Base-by-base conservation (phyloP, 1,284 basidiomycete species). In the Tilletia caries region DNA sequence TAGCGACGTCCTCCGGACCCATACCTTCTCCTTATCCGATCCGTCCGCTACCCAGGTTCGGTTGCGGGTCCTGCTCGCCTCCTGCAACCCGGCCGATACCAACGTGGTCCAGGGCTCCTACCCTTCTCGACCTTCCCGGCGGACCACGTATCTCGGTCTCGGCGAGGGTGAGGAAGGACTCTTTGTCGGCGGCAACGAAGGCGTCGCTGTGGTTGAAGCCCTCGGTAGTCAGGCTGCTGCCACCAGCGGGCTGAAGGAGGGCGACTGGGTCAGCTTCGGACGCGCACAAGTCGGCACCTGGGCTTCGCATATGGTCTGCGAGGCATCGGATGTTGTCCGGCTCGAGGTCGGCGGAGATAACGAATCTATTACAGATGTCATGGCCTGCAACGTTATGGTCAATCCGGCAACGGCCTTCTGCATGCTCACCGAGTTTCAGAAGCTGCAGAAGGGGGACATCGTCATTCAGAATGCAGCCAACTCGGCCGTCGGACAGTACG, bases 401-500 rank as follows among this genome's bases (percentile, higher is more conserved):
- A 93, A 93, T 76, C 91, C 91, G 2, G 87, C 91, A 0, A 92
- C 92, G 0, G 92, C 92, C 0, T 89, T 89, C 72, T 89, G 91
- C 76, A 91, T 93, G 89, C 86, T 93, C 5, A 86, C 86, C 41
- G 88, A 91, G 66, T 92, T 90, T 83, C 86, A 89, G 5, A 77
- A 86, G 33, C 86, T 92, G 54, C 75, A 87, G 67, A 84, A 86
- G 65, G 90, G 88, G 0, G 90, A 91, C 67, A 92, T 89, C 88
- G 85, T 93, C 5, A 82, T 92, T 23, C 92, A 93, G 79, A 93
- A 93, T 74, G 92, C 91, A 20, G 91, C 91, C 1, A 93, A 93
- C 77, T 91, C 90, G 74, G 90, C 91, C 29, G 69, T 70, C 4
- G 69, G 69, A 18, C 69, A 68, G 60, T 67, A 67, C 10, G 69